phyloP scores from a whole-genome alignment of 2,329 filamentous ascomycete species.

The Fusarium sp. region DNA sequence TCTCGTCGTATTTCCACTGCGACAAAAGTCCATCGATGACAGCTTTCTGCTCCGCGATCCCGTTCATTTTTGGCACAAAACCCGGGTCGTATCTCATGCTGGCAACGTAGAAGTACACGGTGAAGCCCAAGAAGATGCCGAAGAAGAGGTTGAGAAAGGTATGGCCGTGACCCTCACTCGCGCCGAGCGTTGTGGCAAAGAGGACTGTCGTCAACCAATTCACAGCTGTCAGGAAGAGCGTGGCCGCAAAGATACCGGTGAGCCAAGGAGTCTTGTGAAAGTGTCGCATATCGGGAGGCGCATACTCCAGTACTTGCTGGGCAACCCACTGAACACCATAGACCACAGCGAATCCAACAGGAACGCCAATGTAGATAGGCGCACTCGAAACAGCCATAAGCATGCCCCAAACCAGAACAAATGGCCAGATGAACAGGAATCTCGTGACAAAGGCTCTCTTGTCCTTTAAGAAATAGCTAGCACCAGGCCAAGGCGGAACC shows the following conservation, averaged over 20 bases:
- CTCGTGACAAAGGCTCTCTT: constrained; percentile 80
- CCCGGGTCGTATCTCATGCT: constrained; percentile 92
- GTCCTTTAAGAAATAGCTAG: constrained; percentile 79
- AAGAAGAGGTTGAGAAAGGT: constrained; percentile 85
- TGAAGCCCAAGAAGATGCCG: constrained; percentile 68
- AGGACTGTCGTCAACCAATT: constrained; percentile 77
- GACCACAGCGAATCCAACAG: constrained; percentile 70
- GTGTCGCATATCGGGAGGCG: constrained; percentile 85
- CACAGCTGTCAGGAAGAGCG: constrained; percentile 81
- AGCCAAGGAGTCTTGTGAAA: constrained; percentile 96
- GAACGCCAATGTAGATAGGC: constrained; percentile 79
- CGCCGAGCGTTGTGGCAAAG: constrained; percentile 33
- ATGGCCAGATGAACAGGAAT: constrained; percentile 92
- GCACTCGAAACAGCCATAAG: constrained; percentile 78
- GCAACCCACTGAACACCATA: constrained; percentile 81
- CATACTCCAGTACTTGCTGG: constrained; percentile 81
- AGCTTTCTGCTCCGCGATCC: constrained; percentile 87
- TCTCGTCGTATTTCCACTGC: constrained; percentile 89
- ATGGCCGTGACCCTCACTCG: constrained; percentile 52
- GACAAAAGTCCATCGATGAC: constrained; percentile 88
- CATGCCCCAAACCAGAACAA: constrained; percentile 75
- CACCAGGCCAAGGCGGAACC: constrained; percentile 74
- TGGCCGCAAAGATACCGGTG: constrained; percentile 89
- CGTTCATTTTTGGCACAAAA: constrained; percentile 89
- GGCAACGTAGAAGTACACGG: constrained; percentile 85